Percentiles rank a stretch among this genome's conserved stretches.
These are phyloP conservation scores for Phytophthora niederhauseri DNA, from an alignment of 352 stramenopile species.

Conservation along the genomic window DNA sequence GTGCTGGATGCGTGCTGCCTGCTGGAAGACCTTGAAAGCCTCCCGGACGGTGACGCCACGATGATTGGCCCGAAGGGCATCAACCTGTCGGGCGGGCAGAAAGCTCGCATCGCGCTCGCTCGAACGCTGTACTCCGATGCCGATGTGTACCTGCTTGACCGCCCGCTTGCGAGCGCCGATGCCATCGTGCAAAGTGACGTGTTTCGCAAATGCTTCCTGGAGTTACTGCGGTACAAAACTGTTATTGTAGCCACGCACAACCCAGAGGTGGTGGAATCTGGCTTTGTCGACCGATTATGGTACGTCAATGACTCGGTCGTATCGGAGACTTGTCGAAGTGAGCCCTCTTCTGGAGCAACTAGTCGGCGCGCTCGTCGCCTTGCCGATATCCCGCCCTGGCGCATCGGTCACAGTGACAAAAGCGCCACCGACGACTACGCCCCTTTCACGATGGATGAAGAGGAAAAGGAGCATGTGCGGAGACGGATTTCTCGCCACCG, in stretches of 20 bases:
- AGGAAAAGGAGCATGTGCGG: slow-evolving; percentile 10
- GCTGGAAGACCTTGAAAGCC: slow-evolving; percentile 47
- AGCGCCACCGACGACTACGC: slow-evolving; percentile 10
- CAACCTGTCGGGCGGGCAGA: slow-evolving; percentile 43
- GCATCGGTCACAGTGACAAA: slow-evolving; percentile 9
- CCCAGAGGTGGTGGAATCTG: slow-evolving; percentile 63
- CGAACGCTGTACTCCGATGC: slow-evolving; percentile 46
- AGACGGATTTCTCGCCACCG: slow-evolving; percentile 17
- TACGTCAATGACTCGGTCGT: slow-evolving; percentile 31
- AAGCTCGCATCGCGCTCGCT: slow-evolving; percentile 43
- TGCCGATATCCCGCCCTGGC: slow-evolving; percentile 43
- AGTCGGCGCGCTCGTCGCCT: slow-evolving; percentile 39
- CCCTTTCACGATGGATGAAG: slow-evolving; percentile 18
- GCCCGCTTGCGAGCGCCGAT: slow-evolving; percentile 38
- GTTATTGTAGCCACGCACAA: slow-evolving; percentile 93
- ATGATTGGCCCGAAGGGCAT: slow-evolving; percentile 42
- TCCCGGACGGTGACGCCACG: slow-evolving; percentile 41
- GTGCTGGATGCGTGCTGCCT: slow-evolving; percentile 58
- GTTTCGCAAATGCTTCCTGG: slow-evolving; percentile 47
- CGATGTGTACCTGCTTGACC: slow-evolving; percentile 46
- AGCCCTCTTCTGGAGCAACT: not conserved
- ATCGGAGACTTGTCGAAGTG: slow-evolving; percentile 28
- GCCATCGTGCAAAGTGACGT: slow-evolving; percentile 52
- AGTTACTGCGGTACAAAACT: slow-evolving; percentile 47
- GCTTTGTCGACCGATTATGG: slow-evolving; percentile 45